Evolutionary conservation across 2,329 filamentous ascomycete species (phyloP).

Genomic region (Fusarium tuaranense): DNA sequence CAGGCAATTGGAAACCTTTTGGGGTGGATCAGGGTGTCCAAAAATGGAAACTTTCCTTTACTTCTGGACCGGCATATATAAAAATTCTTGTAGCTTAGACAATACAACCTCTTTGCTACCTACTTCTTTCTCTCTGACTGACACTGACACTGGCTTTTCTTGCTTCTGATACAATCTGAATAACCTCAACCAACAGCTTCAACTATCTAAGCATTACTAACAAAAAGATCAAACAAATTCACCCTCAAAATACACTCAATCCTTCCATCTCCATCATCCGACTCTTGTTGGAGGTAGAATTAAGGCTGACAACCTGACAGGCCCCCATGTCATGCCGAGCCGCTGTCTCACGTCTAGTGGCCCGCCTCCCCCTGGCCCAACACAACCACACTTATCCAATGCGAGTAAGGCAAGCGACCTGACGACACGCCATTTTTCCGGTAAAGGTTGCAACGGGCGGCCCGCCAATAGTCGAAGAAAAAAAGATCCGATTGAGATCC

Average conservation of each 20-base stretch:
- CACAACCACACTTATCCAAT: conserved; percentile 18
- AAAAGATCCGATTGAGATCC: conserved; percentile 3
- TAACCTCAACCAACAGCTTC: not conserved
- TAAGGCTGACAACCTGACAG: conserved; percentile 8
- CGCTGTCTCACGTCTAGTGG: conserved; percentile 15
- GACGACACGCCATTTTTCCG: not conserved
- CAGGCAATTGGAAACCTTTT: conserved; percentile 18
- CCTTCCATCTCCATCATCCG: not conserved
- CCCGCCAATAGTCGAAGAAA: conserved; percentile 11
- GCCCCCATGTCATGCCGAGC: conserved; percentile 23
- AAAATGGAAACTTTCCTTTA: conserved; percentile 32
- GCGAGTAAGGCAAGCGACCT: conserved; percentile 6
- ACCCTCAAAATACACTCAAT: not conserved
- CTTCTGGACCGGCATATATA: conserved; percentile 24
- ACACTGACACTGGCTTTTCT: not conserved
- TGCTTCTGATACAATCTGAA: not conserved
- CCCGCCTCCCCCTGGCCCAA: conserved; percentile 1
- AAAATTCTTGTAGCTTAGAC: conserved; percentile 33
- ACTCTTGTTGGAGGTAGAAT: conserved; percentile 6
- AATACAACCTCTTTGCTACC: conserved; percentile 34
- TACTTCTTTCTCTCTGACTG: not conserved
- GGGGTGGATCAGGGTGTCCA: conserved; percentile 18
- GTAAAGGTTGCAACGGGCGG: conserved; percentile 16
- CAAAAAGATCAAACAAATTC: not conserved
- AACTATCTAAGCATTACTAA: not conserved